Evolutionary conservation across 306 rosid genomes (phyloP).

Genomic region (Neltuma alba): DNA sequence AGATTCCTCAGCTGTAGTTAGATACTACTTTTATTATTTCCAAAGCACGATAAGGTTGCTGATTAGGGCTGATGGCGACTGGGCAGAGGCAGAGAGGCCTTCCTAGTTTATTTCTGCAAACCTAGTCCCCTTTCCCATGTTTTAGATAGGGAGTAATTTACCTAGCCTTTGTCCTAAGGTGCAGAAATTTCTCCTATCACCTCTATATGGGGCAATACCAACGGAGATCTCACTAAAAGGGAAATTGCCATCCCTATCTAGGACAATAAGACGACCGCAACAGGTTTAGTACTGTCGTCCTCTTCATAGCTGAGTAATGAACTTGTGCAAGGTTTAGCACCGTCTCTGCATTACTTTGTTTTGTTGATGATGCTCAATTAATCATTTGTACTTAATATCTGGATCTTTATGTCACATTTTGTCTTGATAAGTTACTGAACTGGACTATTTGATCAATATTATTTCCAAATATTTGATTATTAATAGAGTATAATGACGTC

Average conservation of each 20-base stretch:
- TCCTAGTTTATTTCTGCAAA: background rate
- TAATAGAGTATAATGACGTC: no score
- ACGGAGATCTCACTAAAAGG: background rate
- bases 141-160: background rate
- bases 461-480: no score
- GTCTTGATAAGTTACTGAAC: background rate
- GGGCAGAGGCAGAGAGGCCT: background rate
- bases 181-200: background rate
- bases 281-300: conserved; percentile 1
- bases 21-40: background rate
- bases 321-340: background rate
- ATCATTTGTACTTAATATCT: background rate
- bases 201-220: background rate
- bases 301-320: background rate
- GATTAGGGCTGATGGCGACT: background rate
- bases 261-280: background rate
- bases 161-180: no score
- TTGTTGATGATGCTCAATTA: background rate
- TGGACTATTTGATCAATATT: no score
- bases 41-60: background rate
- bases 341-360: no score
- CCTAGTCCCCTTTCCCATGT: background rate
- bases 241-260: background rate
- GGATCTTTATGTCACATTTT: background rate
- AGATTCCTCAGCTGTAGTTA: background rate